A percentile compares a stretch with the other conserved stretches of the same genome.
phyloP scores from a whole-genome alignment of 1,284 basidiomycete species.

The Phylloporus gajari region DNA sequence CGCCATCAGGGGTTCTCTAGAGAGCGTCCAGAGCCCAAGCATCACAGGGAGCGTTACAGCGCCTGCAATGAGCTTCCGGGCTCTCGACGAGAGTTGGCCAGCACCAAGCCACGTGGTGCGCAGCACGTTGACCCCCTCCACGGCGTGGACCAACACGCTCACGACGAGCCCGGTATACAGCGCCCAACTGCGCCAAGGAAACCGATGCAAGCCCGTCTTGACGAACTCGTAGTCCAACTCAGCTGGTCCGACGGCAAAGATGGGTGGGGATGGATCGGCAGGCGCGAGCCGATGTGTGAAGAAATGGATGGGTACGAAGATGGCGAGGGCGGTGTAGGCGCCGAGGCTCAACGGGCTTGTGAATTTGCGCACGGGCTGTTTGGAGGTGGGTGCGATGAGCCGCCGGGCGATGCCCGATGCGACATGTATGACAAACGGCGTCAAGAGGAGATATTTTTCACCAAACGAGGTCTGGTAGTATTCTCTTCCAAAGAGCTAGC shows the following conservation, averaged over 20 bases:
- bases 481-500: slow-evolving; percentile 77
- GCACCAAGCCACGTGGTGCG: slow-evolving; percentile 52
- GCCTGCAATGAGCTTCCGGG: slow-evolving; percentile 46
- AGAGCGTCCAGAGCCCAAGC: slow-evolving; percentile 63
- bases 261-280: slow-evolving; percentile 55
- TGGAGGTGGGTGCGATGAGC: slow-evolving; percentile 45
- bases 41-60: slow-evolving; percentile 60
- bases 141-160: slow-evolving; percentile 63
- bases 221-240: slow-evolving; percentile 83
- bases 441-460: slow-evolving; percentile 70
- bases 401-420: too few relatives aligned
- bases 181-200: slow-evolving; percentile 68
- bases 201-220: slow-evolving; percentile 67
- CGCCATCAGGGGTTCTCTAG: slow-evolving; percentile 66
- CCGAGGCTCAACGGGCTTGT: slow-evolving; percentile 62
- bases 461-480: slow-evolving; percentile 78
- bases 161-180: slow-evolving; percentile 68
- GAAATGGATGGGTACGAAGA: slow-evolving; percentile 73
- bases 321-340: slow-evolving; percentile 62
- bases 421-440: slow-evolving; percentile 66
- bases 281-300: slow-evolving; percentile 64
- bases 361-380: slow-evolving; percentile 49
- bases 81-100: slow-evolving; percentile 29
- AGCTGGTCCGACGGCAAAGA: slow-evolving; percentile 68
- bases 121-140: slow-evolving; percentile 67